Percentiles rank a stretch among this genome's conserved stretches.
Conservation (phyloP, 2,329 filamentous ascomycete species). For the Neurospora crassa region DNA sequence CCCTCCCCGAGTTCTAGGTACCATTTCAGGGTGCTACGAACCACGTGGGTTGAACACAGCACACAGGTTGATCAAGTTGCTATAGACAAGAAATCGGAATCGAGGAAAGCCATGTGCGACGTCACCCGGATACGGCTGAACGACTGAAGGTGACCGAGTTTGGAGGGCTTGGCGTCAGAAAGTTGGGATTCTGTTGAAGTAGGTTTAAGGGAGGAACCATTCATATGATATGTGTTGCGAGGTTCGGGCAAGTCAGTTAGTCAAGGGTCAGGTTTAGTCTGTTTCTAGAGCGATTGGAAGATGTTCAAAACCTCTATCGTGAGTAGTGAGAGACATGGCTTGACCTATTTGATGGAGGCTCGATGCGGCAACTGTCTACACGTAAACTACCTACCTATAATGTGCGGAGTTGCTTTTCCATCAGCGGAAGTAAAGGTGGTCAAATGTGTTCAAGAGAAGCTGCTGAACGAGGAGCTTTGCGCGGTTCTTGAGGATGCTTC, state of each 20-base stretch:
- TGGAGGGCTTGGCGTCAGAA: neutral
- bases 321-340: neutral
- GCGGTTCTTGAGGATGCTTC: neutral
- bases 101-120: neutral
- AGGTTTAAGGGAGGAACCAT: neutral
- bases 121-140: neutral
- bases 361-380: neutral
- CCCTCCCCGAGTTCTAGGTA: neutral
- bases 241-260: neutral
- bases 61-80: neutral
- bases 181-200: neutral
- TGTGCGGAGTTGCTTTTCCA: neutral
- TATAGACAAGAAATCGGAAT: neutral
- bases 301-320: neutral
- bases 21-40: neutral
- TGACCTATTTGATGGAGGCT: neutral
- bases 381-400: too few species aligned
- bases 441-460: neutral
- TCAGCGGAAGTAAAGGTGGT: neutral
- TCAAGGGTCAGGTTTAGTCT: neutral
- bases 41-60: neutral
- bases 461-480: neutral
- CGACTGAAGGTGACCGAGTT: neutral
- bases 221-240: neutral
- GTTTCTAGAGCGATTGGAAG: neutral